Base-by-base conservation (phyloP, 495 filamentous ascomycete genomes). In the Ascobolus immersus region DNA sequence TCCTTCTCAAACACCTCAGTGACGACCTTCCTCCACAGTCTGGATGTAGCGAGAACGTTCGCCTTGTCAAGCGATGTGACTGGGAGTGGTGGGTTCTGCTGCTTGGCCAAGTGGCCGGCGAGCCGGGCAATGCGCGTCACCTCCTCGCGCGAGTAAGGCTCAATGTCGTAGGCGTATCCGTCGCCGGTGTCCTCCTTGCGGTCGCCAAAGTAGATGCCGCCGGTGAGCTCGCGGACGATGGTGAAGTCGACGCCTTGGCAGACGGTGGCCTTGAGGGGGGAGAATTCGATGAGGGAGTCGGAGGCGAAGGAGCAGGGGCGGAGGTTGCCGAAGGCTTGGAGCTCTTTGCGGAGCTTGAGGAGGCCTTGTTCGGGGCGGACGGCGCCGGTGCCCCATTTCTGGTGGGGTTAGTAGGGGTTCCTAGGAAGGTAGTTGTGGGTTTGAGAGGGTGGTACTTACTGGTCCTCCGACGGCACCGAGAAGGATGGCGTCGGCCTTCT, bases 261-360 rank as follows among this genome's bases (percentile, higher is more conserved):
- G 29, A 96, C 63, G 4, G 73, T 64, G 32, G 74, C 73, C 53
- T 89, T 90, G 32, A 96, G 69, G 0, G 86, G 86, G 8, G 84
- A 93, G 57, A 59, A 64, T 25, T 80, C 69, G 55, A 91, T 69
- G 28, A 96, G 77, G 20, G 70, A 66, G 35, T 84, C 76, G 17
- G 82, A 78, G 24, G 84, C 78, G 61, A 96, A 96, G 65, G 72
- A 82, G 69, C 86, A 96, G 4, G 86, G 86, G 3, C 86, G 80
- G 30, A 96, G 74, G 67, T 96, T 96, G 43, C 84, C 86, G 58
- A 86, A 96, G 43, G 86, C 77, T 49, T 64, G 61, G 63, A 96
- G 74, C 53, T 91, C 74, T 54, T 90, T 93, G 60, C 86, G 80
- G 28, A 96, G 77, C 42, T 62, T 66, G 34, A 96, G 75, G 51